These are phyloP conservation scores for Taxawa tesnikishii DNA, from an alignment of 2,329 filamentous ascomycete species.

Conservation along the genomic window DNA sequence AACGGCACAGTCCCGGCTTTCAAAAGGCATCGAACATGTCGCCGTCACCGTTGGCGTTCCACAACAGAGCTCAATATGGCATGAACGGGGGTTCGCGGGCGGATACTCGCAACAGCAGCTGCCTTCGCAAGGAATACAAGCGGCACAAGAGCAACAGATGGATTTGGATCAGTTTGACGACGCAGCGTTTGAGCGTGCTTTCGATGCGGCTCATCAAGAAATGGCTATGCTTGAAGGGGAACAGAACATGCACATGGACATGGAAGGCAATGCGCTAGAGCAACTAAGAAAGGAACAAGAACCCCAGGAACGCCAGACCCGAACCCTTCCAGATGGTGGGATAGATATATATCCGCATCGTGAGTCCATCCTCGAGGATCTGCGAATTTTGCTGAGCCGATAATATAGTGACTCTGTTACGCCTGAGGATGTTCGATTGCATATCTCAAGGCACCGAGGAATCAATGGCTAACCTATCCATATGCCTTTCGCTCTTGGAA, in stretches of 20 bases:
- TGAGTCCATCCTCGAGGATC: not conserved
- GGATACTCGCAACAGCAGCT: constrained; percentile 26
- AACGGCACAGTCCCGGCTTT: not conserved
- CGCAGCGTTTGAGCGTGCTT: constrained; percentile 43
- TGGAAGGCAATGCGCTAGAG: constrained; percentile 6
- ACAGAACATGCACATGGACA: constrained; percentile 8
- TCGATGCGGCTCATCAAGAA: constrained; percentile 34
- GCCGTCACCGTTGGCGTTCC: not conserved
- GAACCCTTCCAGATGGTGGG: too few species aligned
- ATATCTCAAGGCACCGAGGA: constrained; percentile 7
- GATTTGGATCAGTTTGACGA: constrained; percentile 36
- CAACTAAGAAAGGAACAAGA: constrained; percentile 7
- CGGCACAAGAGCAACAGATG: constrained; percentile 10
- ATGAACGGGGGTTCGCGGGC: constrained; percentile 1
- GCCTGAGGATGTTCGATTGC: constrained; percentile 6
- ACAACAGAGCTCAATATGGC: not conserved
- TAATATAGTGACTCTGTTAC: constrained; percentile 5
- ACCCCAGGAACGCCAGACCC: too few species aligned
- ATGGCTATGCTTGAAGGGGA: constrained; percentile 18
- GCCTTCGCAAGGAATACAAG: constrained; percentile 8
- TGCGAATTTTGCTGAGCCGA: not conserved
- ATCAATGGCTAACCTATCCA: constrained; percentile 7
- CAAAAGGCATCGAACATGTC: not conserved
- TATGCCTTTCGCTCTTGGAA: constrained; percentile 4
- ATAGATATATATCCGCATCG: constrained; percentile 8